These are phyloP conservation scores for Termitomyces sp. DNA, from an alignment of 768 basidiomycete species.

Conservation along the genomic window DNA sequence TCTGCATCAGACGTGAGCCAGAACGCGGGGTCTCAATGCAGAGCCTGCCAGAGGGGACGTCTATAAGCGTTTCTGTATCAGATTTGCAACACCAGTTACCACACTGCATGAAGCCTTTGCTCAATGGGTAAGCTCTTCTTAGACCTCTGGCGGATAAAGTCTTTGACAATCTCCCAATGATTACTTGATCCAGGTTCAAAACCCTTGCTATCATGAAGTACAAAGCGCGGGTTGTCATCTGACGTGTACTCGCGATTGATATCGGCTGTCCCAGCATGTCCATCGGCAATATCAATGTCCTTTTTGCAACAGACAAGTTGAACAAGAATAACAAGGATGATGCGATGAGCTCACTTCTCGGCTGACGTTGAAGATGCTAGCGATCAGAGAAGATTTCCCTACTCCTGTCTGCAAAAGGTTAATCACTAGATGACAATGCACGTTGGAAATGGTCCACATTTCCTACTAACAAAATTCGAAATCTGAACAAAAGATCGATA, in stretches of 20 bases:
- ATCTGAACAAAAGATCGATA: background rate
- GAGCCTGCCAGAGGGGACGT: background rate
- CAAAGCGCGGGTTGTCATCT: background rate
- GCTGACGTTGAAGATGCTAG: background rate
- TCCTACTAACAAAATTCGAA: background rate
- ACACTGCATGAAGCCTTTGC: background rate
- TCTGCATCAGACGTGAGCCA: background rate
- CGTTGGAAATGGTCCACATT: background rate
- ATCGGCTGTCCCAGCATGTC: background rate
- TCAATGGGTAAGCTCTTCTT: background rate
- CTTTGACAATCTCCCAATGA: background rate
- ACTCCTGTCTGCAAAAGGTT: background rate
- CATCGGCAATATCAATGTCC: background rate
- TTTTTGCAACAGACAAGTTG: background rate
- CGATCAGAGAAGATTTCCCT: background rate
- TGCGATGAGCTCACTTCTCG: background rate
- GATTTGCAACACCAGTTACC: background rate
- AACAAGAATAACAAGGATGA: too few species aligned
- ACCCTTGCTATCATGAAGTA: background rate
- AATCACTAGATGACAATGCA: background rate
- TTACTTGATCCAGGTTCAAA: background rate
- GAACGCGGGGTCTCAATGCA: background rate
- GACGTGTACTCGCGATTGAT: background rate
- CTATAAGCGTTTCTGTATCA: background rate
- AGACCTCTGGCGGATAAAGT: background rate